Evolutionary conservation across 208 protist species (phyloP), one percentile per base, ranked within the genome.

Genomic region (Polymyxa betae): DNA sequence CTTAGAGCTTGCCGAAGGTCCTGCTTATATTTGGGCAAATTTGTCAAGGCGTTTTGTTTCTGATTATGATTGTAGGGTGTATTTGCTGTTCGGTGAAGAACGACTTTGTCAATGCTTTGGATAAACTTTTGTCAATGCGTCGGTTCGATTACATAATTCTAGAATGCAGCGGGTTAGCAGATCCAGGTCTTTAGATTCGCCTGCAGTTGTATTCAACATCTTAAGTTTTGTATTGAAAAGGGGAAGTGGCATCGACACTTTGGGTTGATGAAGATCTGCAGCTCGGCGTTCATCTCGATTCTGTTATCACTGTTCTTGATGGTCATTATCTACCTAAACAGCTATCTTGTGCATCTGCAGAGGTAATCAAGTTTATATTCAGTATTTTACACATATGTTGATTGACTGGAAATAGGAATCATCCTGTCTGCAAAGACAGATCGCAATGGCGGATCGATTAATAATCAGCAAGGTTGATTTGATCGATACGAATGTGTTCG

Each of bases 61-160:
- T 43, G 5, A n/a, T 82, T 82, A 16, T n/a, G n/a, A 12, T 43
- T 20, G 5, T n/a, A 82, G 72, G 72, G 72, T 82, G 72, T 43
- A 43, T 82, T 82, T 82, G 72, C 72, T 82, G 72, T 82, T 45
- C 72, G n/a, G 72, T 82, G 5, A 82, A 82, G n/a, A 45, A 12
- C 35, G 72, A 82, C 35, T 43, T 82, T 43, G 12, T 82, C n/a
- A n/a, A n/a, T 43, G 72, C 72, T 82, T 43, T 82, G 16, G 35
- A 82, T 5, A 5, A 35, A 5, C 72, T 82, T 35, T 5, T 82
- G 35, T 5, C 10, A 5, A 35, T 82, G 72, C 16, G 40, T n/a
- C 72, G 72, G n/a, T 82, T 82, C 72, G 40, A 35, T 12, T 82
- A 82, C 35, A 45, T 45, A 16, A 82, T 82, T 20, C n/a, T 82